Evolutionary conservation across 306 rosid genomes (phyloP).

Genomic region (Cicer pinnatifidum): DNA sequence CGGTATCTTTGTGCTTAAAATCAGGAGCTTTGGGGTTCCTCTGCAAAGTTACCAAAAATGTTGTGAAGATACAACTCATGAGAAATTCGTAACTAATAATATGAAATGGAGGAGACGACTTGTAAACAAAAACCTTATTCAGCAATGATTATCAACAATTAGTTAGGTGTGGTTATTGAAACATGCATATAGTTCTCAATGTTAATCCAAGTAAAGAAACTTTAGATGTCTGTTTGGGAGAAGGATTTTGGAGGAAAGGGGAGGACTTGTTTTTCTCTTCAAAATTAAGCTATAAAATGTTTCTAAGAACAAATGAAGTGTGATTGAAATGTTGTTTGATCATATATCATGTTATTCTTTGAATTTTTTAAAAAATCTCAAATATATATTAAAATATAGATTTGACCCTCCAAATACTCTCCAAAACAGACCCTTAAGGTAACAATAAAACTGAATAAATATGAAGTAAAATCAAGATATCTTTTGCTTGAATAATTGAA

Average conservation of each 20-base stretch:
- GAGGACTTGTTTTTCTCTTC: too few relatives aligned
- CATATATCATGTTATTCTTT: too few relatives aligned
- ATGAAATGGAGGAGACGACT: not conserved
- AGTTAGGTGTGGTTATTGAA: conserved; percentile 17
- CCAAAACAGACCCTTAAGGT: not conserved
- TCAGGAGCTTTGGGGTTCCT: conserved; percentile 89
- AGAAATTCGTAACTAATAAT: conserved; percentile 25
- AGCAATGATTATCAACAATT: not conserved
- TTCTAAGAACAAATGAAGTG: too few relatives aligned
- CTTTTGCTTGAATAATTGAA: not conserved
- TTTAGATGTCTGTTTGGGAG: too few relatives aligned
- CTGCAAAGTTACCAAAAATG: conserved; percentile 52
- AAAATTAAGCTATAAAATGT: too few relatives aligned
- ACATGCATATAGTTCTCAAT: not conserved
- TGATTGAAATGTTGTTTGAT: too few relatives aligned
- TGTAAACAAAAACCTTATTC: conserved; percentile 19
- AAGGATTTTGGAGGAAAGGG: too few relatives aligned
- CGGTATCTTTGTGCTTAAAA: conserved; percentile 93
- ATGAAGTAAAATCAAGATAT: not conserved
- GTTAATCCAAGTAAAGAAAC: conserved; percentile 35
- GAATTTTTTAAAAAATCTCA: too few relatives aligned
- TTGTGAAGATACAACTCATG: not conserved
- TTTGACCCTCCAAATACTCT: too few relatives aligned
- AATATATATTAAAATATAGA: too few relatives aligned
- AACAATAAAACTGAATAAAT: conserved; percentile 5